Evolutionary conservation across 2,329 filamentous ascomycete species (phyloP).

Genomic region (Rhinocladiella similis): DNA sequence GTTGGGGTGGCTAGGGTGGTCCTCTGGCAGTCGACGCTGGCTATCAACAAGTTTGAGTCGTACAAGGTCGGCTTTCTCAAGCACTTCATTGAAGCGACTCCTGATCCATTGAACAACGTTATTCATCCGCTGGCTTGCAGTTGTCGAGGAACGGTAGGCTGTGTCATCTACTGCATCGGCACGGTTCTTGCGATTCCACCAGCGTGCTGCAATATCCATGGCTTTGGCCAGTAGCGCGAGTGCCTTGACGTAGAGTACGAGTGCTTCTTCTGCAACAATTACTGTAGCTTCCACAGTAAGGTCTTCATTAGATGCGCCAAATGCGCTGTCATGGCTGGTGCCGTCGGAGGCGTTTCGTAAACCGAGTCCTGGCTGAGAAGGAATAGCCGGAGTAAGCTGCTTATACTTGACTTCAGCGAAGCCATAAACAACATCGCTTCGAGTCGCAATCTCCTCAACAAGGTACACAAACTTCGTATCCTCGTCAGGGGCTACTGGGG

Average conservation of each 20-base stretch:
- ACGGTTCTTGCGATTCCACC: slow-evolving; percentile 83
- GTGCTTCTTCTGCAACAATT: slow-evolving; percentile 84
- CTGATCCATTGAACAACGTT: slow-evolving; percentile 95
- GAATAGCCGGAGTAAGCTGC: slow-evolving; percentile 86
- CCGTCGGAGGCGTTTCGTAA: slow-evolving; percentile 32
- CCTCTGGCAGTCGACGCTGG: slow-evolving; percentile 77
- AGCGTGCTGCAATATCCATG: slow-evolving; percentile 90
- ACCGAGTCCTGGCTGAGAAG: slow-evolving; percentile 55
- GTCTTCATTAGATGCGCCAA: slow-evolving; percentile 59
- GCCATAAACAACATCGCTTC: slow-evolving; percentile 93
- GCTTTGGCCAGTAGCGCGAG: slow-evolving; percentile 85
- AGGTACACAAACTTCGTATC: slow-evolving; percentile 74
- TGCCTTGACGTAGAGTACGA: slow-evolving; percentile 95
- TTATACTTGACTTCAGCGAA: slow-evolving; percentile 99
- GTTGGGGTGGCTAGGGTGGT: slow-evolving; percentile 81
- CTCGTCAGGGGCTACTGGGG: slow-evolving; percentile 65
- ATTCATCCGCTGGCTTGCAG: slow-evolving; percentile 73
- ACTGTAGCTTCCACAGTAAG: slow-evolving; percentile 85
- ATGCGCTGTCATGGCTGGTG: slow-evolving; percentile 37
- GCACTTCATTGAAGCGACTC: slow-evolving; percentile 89
- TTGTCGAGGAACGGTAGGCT: slow-evolving; percentile 49
- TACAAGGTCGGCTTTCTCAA: slow-evolving; percentile 96
- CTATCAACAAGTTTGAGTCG: slow-evolving; percentile 82
- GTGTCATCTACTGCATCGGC: slow-evolving; percentile 55
- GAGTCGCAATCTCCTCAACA: slow-evolving; percentile 88